Conservation (phyloP, 495 filamentous ascomycete genomes). For the Penicillium angulare region DNA sequence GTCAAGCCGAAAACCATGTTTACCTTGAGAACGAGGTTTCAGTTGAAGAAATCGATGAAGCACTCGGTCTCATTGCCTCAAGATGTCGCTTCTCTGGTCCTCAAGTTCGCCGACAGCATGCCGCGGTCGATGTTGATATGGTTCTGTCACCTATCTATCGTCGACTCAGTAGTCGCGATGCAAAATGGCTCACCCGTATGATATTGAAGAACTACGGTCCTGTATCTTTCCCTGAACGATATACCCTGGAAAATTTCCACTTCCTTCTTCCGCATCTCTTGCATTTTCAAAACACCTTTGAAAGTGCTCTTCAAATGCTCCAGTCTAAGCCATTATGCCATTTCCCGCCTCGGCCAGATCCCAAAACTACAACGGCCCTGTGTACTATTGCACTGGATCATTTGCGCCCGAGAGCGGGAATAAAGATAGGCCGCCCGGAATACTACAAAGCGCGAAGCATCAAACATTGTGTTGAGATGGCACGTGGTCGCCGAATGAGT, state of each 20-base stretch:
- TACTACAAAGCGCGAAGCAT: slow-evolving; percentile 76
- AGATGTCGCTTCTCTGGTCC: slow-evolving; percentile 67
- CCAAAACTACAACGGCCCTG: slow-evolving; percentile 29
- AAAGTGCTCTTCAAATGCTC: slow-evolving; percentile 49
- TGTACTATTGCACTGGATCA: slow-evolving; percentile 40
- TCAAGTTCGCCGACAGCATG: slow-evolving; percentile 50
- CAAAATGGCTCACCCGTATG: slow-evolving; percentile 85
- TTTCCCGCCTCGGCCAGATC: slow-evolving; percentile 42
- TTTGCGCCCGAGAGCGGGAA: slow-evolving; percentile 62
- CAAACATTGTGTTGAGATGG: slow-evolving; percentile 69
- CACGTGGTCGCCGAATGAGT: slow-evolving; percentile 57
- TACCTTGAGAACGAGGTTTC: slow-evolving; percentile 47
- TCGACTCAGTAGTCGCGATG: slow-evolving; percentile 64
- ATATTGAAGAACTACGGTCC: slow-evolving; percentile 74
- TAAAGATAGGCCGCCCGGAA: slow-evolving; percentile 71
- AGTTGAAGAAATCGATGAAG: slow-evolving; percentile 71
- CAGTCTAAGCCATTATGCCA: slow-evolving; percentile 35
- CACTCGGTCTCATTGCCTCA: slow-evolving; percentile 62
- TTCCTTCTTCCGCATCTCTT: slow-evolving; percentile 61
- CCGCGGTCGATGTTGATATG: slow-evolving; percentile 42
- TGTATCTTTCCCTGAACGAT: slow-evolving; percentile 48
- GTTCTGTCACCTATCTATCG: slow-evolving; percentile 56
- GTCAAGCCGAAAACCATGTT: slow-evolving; percentile 55
- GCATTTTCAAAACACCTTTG: slow-evolving; percentile 62
- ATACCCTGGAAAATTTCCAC: slow-evolving; percentile 52